A percentile compares a stretch with the other conserved stretches of the same genome.
These are phyloP conservation scores for Chlamydomonas sp. DNA, from an alignment of 139 green algal species.

Conservation along the genomic window DNA sequence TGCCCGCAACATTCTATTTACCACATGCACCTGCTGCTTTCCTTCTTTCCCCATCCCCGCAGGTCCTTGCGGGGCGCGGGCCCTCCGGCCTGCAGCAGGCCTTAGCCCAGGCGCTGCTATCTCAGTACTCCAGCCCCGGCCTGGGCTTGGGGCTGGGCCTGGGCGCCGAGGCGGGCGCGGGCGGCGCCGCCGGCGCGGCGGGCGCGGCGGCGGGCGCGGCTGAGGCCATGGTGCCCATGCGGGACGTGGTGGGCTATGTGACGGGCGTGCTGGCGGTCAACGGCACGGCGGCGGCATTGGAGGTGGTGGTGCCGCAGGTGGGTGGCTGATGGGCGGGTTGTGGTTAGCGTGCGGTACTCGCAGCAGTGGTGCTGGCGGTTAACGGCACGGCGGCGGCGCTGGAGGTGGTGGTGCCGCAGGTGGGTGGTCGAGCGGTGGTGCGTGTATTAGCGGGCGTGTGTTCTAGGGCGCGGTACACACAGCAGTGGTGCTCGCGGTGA, in stretches of 20 bases:
- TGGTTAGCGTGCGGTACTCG: too few species aligned
- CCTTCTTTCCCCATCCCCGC: not conserved
- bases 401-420: constrained; percentile 25
- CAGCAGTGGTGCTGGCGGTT: constrained; percentile 19
- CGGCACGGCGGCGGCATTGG: constrained; percentile 25
- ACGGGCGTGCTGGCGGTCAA: constrained; percentile 41
- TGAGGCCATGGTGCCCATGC: constrained; percentile 48
- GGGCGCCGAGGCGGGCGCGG: too few species aligned
- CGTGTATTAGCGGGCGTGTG: too few species aligned
- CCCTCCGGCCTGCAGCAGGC: constrained; percentile 35
- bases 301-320: constrained; percentile 21
- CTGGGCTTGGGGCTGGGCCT: too few species aligned
- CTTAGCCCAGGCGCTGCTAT: constrained; percentile 55
- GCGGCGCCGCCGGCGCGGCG: too few species aligned
- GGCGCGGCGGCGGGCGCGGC: not conserved
- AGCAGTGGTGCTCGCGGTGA: constrained; percentile 29
- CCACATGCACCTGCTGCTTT: too few species aligned
- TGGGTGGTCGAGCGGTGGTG: not conserved
- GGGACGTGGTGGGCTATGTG: constrained; percentile 45
- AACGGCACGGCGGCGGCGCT: constrained; percentile 36
- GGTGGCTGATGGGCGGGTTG: too few species aligned
- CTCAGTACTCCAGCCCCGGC: constrained; percentile 49
- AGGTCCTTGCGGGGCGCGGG: constrained; percentile 6
- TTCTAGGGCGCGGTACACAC: constrained; percentile 9
- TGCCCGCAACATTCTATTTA: too few species aligned